Evolutionary conservation across 2,329 filamentous ascomycete genomes (phyloP).

Genomic region (Cercospora sp.): DNA sequence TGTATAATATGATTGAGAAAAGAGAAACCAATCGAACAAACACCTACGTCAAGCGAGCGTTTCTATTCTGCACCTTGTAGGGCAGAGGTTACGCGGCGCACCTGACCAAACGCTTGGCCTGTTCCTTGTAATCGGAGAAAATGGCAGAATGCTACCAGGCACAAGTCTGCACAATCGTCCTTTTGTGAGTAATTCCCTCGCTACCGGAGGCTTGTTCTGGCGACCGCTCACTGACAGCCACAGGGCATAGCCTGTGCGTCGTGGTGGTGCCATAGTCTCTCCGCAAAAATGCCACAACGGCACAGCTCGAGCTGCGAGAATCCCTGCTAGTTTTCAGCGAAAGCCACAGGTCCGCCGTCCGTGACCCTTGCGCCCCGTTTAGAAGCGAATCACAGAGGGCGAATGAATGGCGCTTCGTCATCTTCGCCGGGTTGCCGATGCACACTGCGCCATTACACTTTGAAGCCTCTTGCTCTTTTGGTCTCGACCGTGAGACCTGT

Average conservation of each 20-base stretch:
- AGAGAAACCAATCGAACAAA: not conserved
- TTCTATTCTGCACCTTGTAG: not conserved
- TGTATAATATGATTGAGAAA: not conserved
- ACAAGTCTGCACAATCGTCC: not conserved
- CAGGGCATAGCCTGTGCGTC: not conserved
- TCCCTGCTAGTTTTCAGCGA: not conserved
- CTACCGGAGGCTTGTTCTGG: not conserved
- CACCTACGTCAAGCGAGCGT: not conserved
- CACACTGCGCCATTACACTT: slow-evolving; percentile 1
- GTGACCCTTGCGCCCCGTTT: not conserved
- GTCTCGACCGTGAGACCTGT: not conserved
- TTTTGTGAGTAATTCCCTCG: not conserved
- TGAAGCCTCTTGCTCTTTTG: not conserved
- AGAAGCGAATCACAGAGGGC: slow-evolving; percentile 1
- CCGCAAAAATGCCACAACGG: not conserved
- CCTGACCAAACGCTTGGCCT: not conserved
- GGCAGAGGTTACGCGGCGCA: not conserved
- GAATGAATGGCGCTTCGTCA: not conserved
- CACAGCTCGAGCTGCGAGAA: not conserved
- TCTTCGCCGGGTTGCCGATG: not conserved
- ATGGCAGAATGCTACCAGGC: not conserved
- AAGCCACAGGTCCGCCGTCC: not conserved
- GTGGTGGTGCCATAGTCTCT: not conserved
- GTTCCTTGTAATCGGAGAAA: not conserved
- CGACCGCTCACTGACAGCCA: not conserved